Evolutionary conservation across 345 rosid genomes (phyloP).

Genomic region (sweet orange (Citrus sinensis)): DVS_A1.0 CM039161.1:1184001-1184500

Average conservation of each 20-base stretch:
- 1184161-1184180: background rate
- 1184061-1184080: background rate
- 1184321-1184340: background rate
- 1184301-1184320: background rate
- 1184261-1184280: background rate
- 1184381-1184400: background rate
- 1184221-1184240: too few relatives aligned
- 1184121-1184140: background rate
- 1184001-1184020: background rate
- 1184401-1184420: background rate
- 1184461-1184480: background rate
- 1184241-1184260: background rate
- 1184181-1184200: background rate
- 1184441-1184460: background rate
- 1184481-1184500: background rate
- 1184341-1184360: background rate
- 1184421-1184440: background rate
- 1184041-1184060: background rate
- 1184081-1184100: background rate
- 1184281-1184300: background rate
- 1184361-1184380: background rate
- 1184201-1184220: background rate
- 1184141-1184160: background rate
- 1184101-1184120: background rate
- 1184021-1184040: background rate